Evolutionary conservation across 2,329 filamentous ascomycete species (phyloP).

Genomic region (Penicillium decumbens): DNA sequence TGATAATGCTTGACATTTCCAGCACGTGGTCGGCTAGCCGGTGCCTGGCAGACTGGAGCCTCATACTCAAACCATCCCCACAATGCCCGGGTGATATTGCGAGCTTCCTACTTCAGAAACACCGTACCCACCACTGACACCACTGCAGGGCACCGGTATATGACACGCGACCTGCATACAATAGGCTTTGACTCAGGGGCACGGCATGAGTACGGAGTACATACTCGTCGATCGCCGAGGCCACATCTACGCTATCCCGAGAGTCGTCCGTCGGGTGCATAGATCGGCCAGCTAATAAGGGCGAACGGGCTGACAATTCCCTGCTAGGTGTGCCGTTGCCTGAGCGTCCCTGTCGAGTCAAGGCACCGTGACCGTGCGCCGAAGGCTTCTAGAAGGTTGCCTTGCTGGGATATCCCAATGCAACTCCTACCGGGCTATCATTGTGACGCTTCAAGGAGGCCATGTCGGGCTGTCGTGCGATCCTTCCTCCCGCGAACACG

Average conservation of each 20-base stretch:
- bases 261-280: not conserved
- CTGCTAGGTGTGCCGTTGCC: not conserved
- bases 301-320: not conserved
- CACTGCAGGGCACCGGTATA: not conserved
- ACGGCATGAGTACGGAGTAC: not conserved
- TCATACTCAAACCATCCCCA: not conserved
- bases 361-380: not conserved
- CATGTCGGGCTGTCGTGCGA: not conserved
- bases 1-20: not conserved
- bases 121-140: not conserved
- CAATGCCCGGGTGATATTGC: not conserved
- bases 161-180: slow-evolving; percentile 5
- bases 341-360: not conserved
- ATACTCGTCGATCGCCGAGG: not conserved
- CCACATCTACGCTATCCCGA: not conserved
- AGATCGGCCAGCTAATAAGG: not conserved
- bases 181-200: not conserved
- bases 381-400: slow-evolving; percentile 10
- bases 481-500: not conserved
- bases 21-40: not conserved
- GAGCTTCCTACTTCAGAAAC: not conserved
- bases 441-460: not conserved
- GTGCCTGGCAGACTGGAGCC: not conserved
- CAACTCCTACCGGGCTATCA: not conserved
- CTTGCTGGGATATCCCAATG: not conserved